These are phyloP conservation scores for Trichoderma brevicompactum DNA, from an alignment of 2,329 filamentous ascomycete genomes.

Conservation along the genomic window DNA sequence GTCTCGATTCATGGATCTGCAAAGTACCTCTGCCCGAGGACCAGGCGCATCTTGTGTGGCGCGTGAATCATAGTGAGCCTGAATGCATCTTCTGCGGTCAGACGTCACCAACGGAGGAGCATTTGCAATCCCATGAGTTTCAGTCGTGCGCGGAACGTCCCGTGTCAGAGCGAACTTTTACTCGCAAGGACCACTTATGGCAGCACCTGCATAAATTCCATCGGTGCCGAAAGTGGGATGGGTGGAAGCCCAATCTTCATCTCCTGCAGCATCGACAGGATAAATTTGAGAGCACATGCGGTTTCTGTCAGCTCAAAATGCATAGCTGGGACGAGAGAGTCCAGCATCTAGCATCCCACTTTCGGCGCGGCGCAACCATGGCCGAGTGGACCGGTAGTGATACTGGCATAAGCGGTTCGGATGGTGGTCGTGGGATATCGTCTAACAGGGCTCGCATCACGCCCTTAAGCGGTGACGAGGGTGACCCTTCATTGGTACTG, in stretches of 20 bases:
- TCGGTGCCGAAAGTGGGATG: slow-evolving; percentile 50
- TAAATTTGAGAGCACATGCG: slow-evolving; percentile 38
- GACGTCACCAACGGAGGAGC: slow-evolving; percentile 41
- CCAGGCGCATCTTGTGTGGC: slow-evolving; percentile 53
- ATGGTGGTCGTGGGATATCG: neutral
- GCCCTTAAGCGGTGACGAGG: slow-evolving; percentile 18
- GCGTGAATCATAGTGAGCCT: slow-evolving; percentile 50
- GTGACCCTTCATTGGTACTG: neutral
- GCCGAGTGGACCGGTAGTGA: slow-evolving; percentile 48
- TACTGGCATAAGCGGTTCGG: slow-evolving; percentile 45
- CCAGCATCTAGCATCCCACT: slow-evolving; percentile 49
- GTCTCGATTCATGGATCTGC: slow-evolving; percentile 54
- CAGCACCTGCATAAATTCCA: slow-evolving; percentile 50
- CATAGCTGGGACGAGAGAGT: slow-evolving; percentile 44
- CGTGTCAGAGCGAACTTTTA: slow-evolving; percentile 48
- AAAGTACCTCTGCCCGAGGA: slow-evolving; percentile 43
- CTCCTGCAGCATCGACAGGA: slow-evolving; percentile 40
- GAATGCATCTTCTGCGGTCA: slow-evolving; percentile 48
- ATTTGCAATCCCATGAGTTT: slow-evolving; percentile 48
- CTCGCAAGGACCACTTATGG: slow-evolving; percentile 50
- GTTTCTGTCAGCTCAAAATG: slow-evolving; percentile 46
- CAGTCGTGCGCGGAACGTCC: slow-evolving; percentile 55
- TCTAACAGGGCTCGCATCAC: neutral
- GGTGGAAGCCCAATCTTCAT: slow-evolving; percentile 52
- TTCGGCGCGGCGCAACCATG: slow-evolving; percentile 48